Conservation (phyloP, 1,284 basidiomycete species). For the Cryptococcus sp. region DNA sequence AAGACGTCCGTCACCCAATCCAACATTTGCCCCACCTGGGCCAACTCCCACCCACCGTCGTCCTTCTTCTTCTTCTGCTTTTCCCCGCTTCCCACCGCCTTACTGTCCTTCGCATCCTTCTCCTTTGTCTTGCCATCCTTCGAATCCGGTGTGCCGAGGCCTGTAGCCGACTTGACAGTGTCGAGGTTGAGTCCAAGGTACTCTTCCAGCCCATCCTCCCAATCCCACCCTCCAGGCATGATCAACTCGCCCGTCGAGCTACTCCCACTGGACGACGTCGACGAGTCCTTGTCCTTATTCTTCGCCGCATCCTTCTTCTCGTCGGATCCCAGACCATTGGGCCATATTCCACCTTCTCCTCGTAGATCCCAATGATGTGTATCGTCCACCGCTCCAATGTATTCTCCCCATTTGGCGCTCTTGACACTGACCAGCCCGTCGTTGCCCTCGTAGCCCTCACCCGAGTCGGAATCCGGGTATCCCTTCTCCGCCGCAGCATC, state of each 20-base stretch:
- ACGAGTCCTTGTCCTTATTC: slow-evolving; percentile 1
- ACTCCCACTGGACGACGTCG: not conserved
- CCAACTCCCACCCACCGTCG: slow-evolving; percentile 32
- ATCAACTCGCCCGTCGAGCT: not conserved
- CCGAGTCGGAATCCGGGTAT: slow-evolving; percentile 46
- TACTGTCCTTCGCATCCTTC: not conserved
- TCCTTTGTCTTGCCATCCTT: not conserved
- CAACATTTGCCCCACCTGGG: slow-evolving; percentile 44
- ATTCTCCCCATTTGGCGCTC: slow-evolving; percentile 88
- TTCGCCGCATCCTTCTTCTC: slow-evolving; percentile 25
- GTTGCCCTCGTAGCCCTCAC: slow-evolving; percentile 69
- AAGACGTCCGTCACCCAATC: slow-evolving; percentile 46
- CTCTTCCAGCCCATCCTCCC: slow-evolving; percentile 16
- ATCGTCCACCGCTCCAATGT: slow-evolving; percentile 80
- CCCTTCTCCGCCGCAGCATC: slow-evolving; percentile 57
- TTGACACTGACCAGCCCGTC: slow-evolving; percentile 89
- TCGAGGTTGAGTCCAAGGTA: slow-evolving; percentile 16
- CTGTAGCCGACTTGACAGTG: not conserved
- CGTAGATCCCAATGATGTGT: slow-evolving; percentile 97
- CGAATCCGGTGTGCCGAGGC: not conserved
- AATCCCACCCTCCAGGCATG: slow-evolving; percentile 19
- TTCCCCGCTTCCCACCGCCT: not conserved
- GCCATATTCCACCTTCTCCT: slow-evolving; percentile 58
- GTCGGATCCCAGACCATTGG: slow-evolving; percentile 24
- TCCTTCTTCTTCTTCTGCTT: not conserved